These are phyloP conservation scores for Vaccinium myrtillus DNA, from an alignment of 148 eudicot genomes.

Conservation along the genomic window DNA sequence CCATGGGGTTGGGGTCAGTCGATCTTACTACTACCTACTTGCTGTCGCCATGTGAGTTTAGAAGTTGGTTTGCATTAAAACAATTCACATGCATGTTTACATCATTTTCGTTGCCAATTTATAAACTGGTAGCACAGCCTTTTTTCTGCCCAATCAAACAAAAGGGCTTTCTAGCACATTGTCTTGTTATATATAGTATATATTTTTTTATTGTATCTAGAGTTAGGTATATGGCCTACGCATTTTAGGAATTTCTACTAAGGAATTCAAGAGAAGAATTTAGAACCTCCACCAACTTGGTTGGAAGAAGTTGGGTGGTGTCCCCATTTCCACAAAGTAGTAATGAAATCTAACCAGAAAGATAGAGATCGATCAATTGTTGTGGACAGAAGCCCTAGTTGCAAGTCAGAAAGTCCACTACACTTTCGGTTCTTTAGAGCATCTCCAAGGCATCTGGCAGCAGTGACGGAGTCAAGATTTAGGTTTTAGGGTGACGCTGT, in stretches of 20 bases:
- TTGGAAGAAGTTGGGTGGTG: constrained; percentile 6
- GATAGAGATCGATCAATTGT: background rate
- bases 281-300: background rate
- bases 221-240: background rate
- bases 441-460: too few relatives aligned
- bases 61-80: too few relatives aligned
- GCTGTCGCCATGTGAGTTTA: too few relatives aligned
- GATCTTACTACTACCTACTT: too few relatives aligned
- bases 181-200: background rate
- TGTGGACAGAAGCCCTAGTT: background rate
- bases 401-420: background rate
- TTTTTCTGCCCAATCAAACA: background rate
- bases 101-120: background rate
- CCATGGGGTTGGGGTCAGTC: too few relatives aligned
- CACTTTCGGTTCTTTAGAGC: background rate
- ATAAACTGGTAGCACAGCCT: background rate
- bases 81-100: too few relatives aligned
- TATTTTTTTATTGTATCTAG: background rate
- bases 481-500: too few relatives aligned
- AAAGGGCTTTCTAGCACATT: background rate
- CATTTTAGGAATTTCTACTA: background rate
- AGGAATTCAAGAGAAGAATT: too few relatives aligned
- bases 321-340: background rate
- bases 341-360: background rate
- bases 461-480: too few relatives aligned